A percentile compares a stretch with the other conserved stretches of the same genome.
Conservation (phyloP, 306 rosid genomes). For the Sphenostylis stenocarpa region DNA sequence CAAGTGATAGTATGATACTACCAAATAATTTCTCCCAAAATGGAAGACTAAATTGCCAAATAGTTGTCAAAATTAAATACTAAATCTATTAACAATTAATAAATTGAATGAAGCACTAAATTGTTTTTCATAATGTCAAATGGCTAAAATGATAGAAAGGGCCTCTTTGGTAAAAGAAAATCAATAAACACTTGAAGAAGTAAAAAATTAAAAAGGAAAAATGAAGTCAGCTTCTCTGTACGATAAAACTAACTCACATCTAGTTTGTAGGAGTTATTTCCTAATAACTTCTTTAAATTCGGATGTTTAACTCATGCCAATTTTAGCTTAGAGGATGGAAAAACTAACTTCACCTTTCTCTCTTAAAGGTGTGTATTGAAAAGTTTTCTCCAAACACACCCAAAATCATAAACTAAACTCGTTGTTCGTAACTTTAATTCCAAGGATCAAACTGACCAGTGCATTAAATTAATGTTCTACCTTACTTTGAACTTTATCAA, state of each 20-base stretch:
- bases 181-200: too few relatives aligned
- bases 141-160: background rate
- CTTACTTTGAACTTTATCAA: background rate
- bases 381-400: too few relatives aligned
- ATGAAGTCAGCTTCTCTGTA: too few relatives aligned
- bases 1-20: background rate
- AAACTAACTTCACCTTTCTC: too few relatives aligned
- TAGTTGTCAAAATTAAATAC: background rate
- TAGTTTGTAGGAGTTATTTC: too few relatives aligned
- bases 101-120: background rate
- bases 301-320: too few relatives aligned
- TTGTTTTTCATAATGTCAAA: background rate
- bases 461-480: background rate
- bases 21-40: background rate
- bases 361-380: too few relatives aligned
- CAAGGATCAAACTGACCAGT: background rate
- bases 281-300: too few relatives aligned
- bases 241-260: too few relatives aligned
- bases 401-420: background rate
- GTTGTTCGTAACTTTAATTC: background rate
- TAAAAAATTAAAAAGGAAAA: too few relatives aligned
- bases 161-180: too few relatives aligned
- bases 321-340: too few relatives aligned
- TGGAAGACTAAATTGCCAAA: background rate
- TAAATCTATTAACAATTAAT: background rate